Conservation (phyloP, 2,329 filamentous ascomycete genomes). For the Onygenales sp. region DNA sequence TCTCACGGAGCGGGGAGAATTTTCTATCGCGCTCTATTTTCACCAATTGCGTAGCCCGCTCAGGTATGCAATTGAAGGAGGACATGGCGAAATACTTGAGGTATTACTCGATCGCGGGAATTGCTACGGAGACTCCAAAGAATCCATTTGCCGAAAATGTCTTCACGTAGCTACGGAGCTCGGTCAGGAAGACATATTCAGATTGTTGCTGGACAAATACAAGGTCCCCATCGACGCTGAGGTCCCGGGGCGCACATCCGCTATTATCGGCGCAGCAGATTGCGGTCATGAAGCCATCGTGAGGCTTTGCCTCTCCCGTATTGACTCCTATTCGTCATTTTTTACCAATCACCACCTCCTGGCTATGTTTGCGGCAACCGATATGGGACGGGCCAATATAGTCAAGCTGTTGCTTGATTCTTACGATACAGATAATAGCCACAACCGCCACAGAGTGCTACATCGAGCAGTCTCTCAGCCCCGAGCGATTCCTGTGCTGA, state of each 20-base stretch:
- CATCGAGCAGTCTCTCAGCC: not conserved
- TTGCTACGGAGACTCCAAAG: too few relatives aligned
- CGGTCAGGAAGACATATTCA: not conserved
- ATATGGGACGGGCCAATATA: not conserved
- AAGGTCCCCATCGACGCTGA: not conserved
- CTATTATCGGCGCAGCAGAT: not conserved
- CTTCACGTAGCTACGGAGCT: too few relatives aligned
- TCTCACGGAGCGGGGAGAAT: too few relatives aligned
- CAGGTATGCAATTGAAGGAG: too few relatives aligned
- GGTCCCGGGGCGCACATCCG: not conserved
- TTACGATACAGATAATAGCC: too few relatives aligned
- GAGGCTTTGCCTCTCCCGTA: not conserved
- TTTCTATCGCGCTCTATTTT: too few relatives aligned
- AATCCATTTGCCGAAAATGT: too few relatives aligned
- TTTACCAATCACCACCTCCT: too few relatives aligned
- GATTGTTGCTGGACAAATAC: not conserved
- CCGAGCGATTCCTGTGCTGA: not conserved
- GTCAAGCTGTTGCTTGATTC: not conserved
- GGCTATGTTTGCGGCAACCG: not conserved
- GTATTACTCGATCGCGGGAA: too few relatives aligned
- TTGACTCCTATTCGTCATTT: not conserved
- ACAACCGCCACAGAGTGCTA: not conserved
- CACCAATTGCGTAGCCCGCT: too few relatives aligned
- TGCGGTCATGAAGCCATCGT: not conserved
- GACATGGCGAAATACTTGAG: too few relatives aligned